Base-by-base conservation (phyloP, 495 filamentous ascomycete genomes). In the Hyaloscypha variabilis region DNA sequence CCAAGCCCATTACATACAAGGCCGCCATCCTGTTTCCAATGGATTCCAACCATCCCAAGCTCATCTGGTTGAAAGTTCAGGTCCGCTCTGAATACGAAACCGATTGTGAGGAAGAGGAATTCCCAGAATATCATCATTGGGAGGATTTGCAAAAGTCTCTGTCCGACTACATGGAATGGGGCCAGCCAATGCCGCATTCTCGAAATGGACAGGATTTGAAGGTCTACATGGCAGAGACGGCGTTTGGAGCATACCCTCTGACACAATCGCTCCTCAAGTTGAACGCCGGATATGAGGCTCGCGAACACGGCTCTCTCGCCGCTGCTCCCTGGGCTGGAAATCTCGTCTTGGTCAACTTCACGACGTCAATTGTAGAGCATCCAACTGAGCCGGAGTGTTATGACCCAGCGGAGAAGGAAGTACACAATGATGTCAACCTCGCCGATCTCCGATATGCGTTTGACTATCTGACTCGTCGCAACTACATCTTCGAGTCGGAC, bases 401-500 rank as follows among this genome's bases (percentile, higher is more conserved):
- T 10, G 39, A 42, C 8, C 6, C 8, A 14, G 39, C 4, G 6
- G 13, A 2, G 8, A 19, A 42, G 39, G 14, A 13, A 14, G 17
- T 6, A 11, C 14, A 42, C 13, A 10, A 19, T 42, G 14, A 42
- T 42, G 39, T 46, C 39, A 46, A 1, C 1, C 39, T 46, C 39
- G 6, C 39, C 17, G 2, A 46, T 3, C 6, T 46, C 11, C 10
- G 39, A 3, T 46, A 46, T 19, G 1, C 11, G 4, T 46, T 46
- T 4, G 0, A 46, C 13, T 46, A 3, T 14, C 17, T 46, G 8
- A 36, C 24, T 21, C 28, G 29, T 2, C 3, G 34, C 0, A 58
- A 58, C 10, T 19, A 34, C 19, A 31, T 30, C 28, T 58, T 58
- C 55, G 55, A 58, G 29, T 58, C 26, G 14, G 55, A 58, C 8